phyloP scores from a whole-genome alignment of 2,329 filamentous ascomycete genomes.

The Nemania sp. region DNA sequence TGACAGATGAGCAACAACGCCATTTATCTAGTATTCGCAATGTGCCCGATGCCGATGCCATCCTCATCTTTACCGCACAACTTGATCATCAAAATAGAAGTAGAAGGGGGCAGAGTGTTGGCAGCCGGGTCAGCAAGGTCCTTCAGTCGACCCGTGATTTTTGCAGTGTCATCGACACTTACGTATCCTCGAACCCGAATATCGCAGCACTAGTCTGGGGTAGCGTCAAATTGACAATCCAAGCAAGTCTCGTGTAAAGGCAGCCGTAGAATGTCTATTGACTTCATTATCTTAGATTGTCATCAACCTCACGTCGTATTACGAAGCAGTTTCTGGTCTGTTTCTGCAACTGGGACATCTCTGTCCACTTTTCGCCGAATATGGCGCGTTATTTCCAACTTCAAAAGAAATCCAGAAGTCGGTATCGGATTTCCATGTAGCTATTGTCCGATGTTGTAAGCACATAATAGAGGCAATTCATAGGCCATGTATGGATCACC shows the following conservation, averaged over 20 bases:
- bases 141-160: conserved; percentile 45
- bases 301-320: conserved; percentile 45
- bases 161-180: conserved; percentile 42
- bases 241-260: conserved; percentile 38
- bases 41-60: conserved; percentile 36
- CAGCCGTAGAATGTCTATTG: too few species aligned
- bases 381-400: conserved; percentile 41
- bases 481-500: conserved; percentile 32
- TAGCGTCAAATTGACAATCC: conserved; percentile 46
- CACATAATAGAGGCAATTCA: conserved; percentile 36
- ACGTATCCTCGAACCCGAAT: conserved; percentile 42
- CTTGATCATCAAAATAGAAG: conserved; percentile 32
- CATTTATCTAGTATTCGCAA: not conserved
- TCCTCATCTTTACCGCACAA: conserved; percentile 42
- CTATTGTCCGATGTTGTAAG: conserved; percentile 42
- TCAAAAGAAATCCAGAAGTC: conserved; percentile 41
- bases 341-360: conserved; percentile 42
- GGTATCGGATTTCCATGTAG: conserved; percentile 42
- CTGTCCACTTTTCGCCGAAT: conserved; percentile 44
- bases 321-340: conserved; percentile 43
- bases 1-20: conserved; percentile 5
- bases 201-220: conserved; percentile 50
- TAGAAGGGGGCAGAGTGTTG: conserved; percentile 34
- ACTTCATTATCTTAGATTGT: conserved; percentile 31
- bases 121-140: conserved; percentile 37